A percentile compares a stretch with the other conserved stretches of the same genome.
These are phyloP conservation scores for Neolentinus lepideus DNA, from an alignment of 1,284 basidiomycete genomes.

Conservation along the genomic window DNA sequence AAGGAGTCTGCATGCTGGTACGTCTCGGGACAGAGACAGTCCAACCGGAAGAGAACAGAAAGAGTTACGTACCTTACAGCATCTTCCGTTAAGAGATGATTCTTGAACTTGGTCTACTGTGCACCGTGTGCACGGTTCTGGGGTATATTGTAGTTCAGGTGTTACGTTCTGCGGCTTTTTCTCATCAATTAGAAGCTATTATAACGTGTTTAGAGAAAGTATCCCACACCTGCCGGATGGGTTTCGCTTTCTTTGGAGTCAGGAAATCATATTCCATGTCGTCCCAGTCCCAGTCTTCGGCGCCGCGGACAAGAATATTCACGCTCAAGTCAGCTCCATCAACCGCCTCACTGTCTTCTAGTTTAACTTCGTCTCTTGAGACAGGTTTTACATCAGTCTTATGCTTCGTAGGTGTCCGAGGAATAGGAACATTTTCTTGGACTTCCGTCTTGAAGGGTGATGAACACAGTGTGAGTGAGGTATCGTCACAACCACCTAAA, in stretches of 20 bases:
- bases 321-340: conserved; percentile 1
- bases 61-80: conserved; percentile 30
- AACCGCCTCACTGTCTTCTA: background rate
- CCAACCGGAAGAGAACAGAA: background rate
- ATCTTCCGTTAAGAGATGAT: conserved; percentile 15
- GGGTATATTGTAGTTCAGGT: conserved; percentile 5
- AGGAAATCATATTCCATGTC: conserved; percentile 23
- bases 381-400: conserved; percentile 5
- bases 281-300: background rate
- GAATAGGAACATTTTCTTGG: background rate
- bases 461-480: background rate
- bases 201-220: background rate
- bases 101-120: conserved; percentile 34
- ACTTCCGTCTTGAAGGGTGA: background rate
- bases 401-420: background rate
- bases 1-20: background rate
- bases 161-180: background rate
- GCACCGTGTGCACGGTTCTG: conserved; percentile 37
- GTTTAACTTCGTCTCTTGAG: conserved; percentile 2
- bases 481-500: background rate
- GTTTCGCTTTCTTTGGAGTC: conserved; percentile 23
- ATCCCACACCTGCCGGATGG: conserved; percentile 14
- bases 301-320: background rate
- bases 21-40: background rate
- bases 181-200: background rate